phyloP scores from a whole-genome alignment of 2,329 filamentous ascomycete species.

The Colletotrichum viniferum region DNA sequence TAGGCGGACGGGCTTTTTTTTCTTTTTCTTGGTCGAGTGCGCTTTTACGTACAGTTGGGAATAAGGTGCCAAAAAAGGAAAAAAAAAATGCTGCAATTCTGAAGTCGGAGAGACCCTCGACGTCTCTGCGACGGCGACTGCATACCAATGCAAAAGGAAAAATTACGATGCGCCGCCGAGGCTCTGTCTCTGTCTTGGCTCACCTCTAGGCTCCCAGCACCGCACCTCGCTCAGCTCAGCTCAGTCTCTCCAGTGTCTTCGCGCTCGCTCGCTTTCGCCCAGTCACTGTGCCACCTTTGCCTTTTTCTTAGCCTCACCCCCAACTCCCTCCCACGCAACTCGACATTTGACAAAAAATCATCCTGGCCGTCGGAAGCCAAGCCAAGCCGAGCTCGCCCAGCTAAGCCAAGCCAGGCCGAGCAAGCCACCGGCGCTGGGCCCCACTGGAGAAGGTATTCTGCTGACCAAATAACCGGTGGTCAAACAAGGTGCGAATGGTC shows the following conservation, averaged over 20 bases:
- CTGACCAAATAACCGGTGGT: neutral
- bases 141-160: neutral
- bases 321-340: neutral
- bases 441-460: slow-evolving; percentile 9
- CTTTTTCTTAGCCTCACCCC: neutral
- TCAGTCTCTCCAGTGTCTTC: neutral
- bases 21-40: neutral
- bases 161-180: slow-evolving; percentile 2
- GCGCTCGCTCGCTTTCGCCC: neutral
- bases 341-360: neutral
- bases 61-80: neutral
- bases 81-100: neutral
- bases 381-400: neutral
- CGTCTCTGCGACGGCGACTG: neutral
- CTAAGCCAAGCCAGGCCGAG: neutral
- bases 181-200: neutral
- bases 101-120: neutral
- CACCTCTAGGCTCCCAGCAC: neutral
- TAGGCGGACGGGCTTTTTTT: neutral
- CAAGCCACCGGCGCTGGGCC: neutral
- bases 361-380: neutral
- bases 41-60: neutral
- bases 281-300: neutral
- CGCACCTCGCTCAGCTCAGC: neutral
- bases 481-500: neutral